These are phyloP conservation scores for Calonectria montana DNA, from an alignment of 2,329 filamentous ascomycete species.

Conservation along the genomic window DNA sequence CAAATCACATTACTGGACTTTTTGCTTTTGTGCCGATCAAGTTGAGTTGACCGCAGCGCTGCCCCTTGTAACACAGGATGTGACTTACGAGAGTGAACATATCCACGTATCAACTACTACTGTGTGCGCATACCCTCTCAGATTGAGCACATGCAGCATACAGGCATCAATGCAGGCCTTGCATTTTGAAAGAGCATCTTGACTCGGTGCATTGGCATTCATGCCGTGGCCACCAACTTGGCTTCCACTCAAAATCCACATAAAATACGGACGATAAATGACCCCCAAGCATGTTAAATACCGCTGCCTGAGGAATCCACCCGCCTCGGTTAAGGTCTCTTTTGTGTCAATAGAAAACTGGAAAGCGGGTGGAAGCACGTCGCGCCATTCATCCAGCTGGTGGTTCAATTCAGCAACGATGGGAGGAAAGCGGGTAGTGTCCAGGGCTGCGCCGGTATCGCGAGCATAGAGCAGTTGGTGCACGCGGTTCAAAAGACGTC, in stretches of 20 bases:
- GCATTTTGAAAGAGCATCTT: slow-evolving; percentile 54
- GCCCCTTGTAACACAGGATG: neutral
- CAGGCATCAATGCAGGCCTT: slow-evolving; percentile 60
- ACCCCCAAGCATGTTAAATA: slow-evolving; percentile 64
- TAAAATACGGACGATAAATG: slow-evolving; percentile 64
- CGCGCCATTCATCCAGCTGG: slow-evolving; percentile 61
- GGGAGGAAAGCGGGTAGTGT: slow-evolving; percentile 57
- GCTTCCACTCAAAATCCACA: slow-evolving; percentile 59
- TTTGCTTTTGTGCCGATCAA: no score
- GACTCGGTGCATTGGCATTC: slow-evolving; percentile 39
- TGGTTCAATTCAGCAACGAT: slow-evolving; percentile 61
- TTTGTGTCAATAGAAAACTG: slow-evolving; percentile 51
- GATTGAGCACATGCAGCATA: slow-evolving; percentile 59
- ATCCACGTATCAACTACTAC: slow-evolving; percentile 66
- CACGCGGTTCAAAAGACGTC: slow-evolving; percentile 59
- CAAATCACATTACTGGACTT: no score
- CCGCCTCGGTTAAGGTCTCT: slow-evolving; percentile 52
- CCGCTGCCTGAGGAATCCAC: slow-evolving; percentile 61
- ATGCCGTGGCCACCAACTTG: slow-evolving; percentile 39
- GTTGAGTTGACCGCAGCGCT: no score
- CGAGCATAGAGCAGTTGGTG: slow-evolving; percentile 62
- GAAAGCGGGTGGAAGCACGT: slow-evolving; percentile 56
- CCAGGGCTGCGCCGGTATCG: slow-evolving; percentile 56
- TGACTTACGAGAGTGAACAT: slow-evolving; percentile 61
- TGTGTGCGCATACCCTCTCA: slow-evolving; percentile 61